Percentiles rank a stretch among this genome's conserved stretches.
Conservation (phyloP, 73 alveolate genomes). For the Durusdinium trenchii region DNA sequence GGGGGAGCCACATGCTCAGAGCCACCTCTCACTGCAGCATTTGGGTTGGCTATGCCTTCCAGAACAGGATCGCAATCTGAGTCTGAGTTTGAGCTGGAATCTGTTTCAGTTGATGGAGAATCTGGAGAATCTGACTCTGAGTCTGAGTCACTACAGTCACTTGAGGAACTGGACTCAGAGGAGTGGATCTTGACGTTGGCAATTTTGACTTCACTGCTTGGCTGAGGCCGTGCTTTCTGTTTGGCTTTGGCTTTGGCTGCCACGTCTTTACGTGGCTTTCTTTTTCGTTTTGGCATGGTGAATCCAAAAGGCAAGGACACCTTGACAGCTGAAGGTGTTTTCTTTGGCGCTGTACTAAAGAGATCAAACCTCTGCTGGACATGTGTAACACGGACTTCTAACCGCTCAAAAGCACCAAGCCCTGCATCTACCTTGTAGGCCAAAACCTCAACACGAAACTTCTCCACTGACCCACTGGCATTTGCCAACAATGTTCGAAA, state of each 20-base stretch:
- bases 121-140: neutral
- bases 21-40: no score
- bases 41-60: no score
- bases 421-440: neutral
- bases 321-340: neutral
- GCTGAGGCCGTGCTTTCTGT: no score
- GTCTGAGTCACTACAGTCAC: neutral
- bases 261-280: neutral
- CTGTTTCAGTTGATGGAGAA: neutral
- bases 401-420: neutral
- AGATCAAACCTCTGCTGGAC: neutral
- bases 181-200: no score
- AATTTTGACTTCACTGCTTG: no score
- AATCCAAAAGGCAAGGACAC: neutral
- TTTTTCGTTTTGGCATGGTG: no score
- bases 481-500: neutral
- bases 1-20: neutral
- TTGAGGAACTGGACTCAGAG: neutral
- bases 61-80: neutral
- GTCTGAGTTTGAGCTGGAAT: neutral
- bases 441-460: neutral
- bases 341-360: neutral
- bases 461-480: neutral
- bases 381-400: neutral
- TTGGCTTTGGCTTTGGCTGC: neutral